phyloP scores from a whole-genome alignment of 169 alveolate genomes.

The Cryptosporidium muris region DNA sequence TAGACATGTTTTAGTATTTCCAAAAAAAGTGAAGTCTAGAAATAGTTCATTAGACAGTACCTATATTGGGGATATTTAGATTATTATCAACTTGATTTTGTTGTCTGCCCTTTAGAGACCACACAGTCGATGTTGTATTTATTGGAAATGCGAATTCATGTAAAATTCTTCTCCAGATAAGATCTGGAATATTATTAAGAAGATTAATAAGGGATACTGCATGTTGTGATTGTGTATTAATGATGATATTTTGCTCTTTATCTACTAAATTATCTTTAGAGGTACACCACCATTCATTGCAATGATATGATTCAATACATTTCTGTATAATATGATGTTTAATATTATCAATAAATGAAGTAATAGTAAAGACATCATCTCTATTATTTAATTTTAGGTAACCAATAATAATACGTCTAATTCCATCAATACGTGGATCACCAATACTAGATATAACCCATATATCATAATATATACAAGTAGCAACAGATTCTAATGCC shows the following conservation, averaged over 20 bases:
- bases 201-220: constrained; percentile 7
- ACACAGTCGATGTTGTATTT: constrained; percentile 67
- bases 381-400: constrained; percentile 1
- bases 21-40: too few relatives aligned
- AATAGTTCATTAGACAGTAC: too few relatives aligned
- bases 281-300: constrained; percentile 17
- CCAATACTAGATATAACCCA: constrained; percentile 58
- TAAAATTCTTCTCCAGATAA: constrained; percentile 58
- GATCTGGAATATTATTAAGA: constrained; percentile 60
- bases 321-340: constrained; percentile 34
- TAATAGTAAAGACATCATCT: constrained; percentile 61
- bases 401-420: constrained; percentile 28
- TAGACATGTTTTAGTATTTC: too few relatives aligned
- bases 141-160: constrained; percentile 69
- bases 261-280: neutral
- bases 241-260: neutral
- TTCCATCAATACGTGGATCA: constrained; percentile 50
- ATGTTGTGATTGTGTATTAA: neutral
- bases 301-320: constrained; percentile 3
- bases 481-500: constrained; percentile 57
- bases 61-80: too few relatives aligned
- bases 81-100: neutral
- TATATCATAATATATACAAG: constrained; percentile 38
- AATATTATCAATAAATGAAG: constrained; percentile 57
- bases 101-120: constrained; percentile 43